Evolutionary conservation across 2,329 filamentous ascomycete species (phyloP).

Genomic region (Diplodia corticola): DNA sequence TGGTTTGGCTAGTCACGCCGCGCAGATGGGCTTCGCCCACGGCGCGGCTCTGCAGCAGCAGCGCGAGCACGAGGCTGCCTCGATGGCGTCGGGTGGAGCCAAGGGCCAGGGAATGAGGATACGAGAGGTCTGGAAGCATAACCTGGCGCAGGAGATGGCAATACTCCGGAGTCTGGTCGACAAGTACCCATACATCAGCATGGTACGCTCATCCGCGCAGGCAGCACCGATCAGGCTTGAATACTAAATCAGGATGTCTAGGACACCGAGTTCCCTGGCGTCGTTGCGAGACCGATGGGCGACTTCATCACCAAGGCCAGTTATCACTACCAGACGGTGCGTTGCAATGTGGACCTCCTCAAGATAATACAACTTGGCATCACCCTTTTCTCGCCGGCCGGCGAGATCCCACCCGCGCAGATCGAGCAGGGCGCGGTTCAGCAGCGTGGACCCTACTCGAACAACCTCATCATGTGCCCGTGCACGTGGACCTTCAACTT

Average conservation of each 20-base stretch:
- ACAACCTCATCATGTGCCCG: slow-evolving; percentile 64
- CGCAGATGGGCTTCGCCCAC: slow-evolving; percentile 82
- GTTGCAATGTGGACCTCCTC: slow-evolving; percentile 94
- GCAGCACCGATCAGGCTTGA: background rate
- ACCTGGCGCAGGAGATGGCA: slow-evolving; percentile 88
- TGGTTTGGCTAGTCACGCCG: slow-evolving; percentile 81
- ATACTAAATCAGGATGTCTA: slow-evolving; percentile 40
- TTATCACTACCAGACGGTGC: slow-evolving; percentile 97
- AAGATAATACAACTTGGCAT: slow-evolving; percentile 98
- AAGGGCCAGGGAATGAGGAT: slow-evolving; percentile 72
- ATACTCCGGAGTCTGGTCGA: slow-evolving; percentile 79
- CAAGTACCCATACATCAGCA: slow-evolving; percentile 92
- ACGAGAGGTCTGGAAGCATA: slow-evolving; percentile 94
- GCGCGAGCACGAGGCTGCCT: slow-evolving; percentile 44
- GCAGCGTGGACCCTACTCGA: slow-evolving; percentile 47
- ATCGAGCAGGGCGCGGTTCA: slow-evolving; percentile 51
- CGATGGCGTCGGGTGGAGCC: slow-evolving; percentile 55
- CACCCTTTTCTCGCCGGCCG: slow-evolving; percentile 87
- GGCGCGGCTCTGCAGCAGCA: slow-evolving; percentile 59
- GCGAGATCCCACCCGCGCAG: slow-evolving; percentile 77
- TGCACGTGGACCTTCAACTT: slow-evolving; percentile 99
- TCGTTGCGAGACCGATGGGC: slow-evolving; percentile 93
- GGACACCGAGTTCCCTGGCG: slow-evolving; percentile 98
- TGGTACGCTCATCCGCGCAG: slow-evolving; percentile 61
- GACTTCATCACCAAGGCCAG: slow-evolving; percentile 93